These are phyloP conservation scores for Lecanosticta acicola DNA, from an alignment of 2,329 filamentous ascomycete genomes.

Conservation along the genomic window DNA sequence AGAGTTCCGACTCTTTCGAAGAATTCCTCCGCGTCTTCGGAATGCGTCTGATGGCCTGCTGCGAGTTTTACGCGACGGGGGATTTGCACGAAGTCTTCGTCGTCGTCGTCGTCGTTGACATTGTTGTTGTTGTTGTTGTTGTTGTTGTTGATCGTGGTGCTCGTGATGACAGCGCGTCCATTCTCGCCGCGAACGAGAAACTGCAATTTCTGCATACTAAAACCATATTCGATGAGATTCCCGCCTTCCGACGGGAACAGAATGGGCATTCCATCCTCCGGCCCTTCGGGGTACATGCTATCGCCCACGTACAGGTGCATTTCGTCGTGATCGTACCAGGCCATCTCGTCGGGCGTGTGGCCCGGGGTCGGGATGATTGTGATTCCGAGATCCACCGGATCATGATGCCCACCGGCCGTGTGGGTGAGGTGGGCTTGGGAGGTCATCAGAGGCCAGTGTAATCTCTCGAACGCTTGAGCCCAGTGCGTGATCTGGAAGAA, in stretches of 20 bases:
- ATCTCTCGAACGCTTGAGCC: slow-evolving; percentile 35
- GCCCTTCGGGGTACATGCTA: slow-evolving; percentile 38
- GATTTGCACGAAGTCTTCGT: slow-evolving; percentile 22
- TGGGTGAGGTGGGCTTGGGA: too few species aligned
- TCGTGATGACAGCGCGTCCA: slow-evolving; percentile 12
- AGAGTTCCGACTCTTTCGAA: slow-evolving; percentile 32
- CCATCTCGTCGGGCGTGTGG: slow-evolving; percentile 44
- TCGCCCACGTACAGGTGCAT: slow-evolving; percentile 45
- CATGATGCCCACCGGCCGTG: background rate
- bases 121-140: too few species aligned
- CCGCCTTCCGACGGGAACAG: slow-evolving; percentile 37
- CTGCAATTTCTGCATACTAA: slow-evolving; percentile 33
- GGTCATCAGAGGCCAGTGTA: slow-evolving; percentile 23
- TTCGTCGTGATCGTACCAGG: slow-evolving; percentile 43
- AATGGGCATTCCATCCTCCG: slow-evolving; percentile 35
- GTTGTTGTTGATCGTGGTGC: slow-evolving; percentile 11
- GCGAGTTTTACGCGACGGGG: slow-evolving; percentile 21
- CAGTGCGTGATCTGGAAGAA: slow-evolving; percentile 40
- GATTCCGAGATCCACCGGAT: slow-evolving; percentile 30
- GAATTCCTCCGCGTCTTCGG: slow-evolving; percentile 35
- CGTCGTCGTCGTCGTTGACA: slow-evolving; percentile 11
- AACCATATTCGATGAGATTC: slow-evolving; percentile 36
- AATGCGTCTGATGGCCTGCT: slow-evolving; percentile 36
- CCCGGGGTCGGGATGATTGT: slow-evolving; percentile 44
- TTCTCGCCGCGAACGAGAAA: slow-evolving; percentile 35